A percentile compares a stretch with the other conserved stretches of the same genome.
These are phyloP conservation scores for Bolboschoenus planiculmis DNA, from an alignment of 176 grass and related monocot genomes.

Conservation along the genomic window DNA sequence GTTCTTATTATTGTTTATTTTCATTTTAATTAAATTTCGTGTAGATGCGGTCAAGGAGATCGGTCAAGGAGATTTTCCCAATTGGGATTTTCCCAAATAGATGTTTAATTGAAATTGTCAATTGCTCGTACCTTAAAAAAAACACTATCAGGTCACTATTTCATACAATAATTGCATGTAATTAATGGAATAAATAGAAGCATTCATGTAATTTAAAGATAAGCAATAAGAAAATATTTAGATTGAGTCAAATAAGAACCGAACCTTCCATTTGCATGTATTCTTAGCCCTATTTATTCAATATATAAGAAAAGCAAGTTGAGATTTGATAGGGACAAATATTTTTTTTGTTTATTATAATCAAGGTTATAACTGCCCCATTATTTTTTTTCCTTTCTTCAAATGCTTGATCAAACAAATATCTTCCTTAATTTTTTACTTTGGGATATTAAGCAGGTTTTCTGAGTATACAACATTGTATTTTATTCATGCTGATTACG, in stretches of 20 bases:
- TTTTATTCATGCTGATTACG: background rate
- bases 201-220: background rate
- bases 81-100: background rate
- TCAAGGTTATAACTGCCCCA: background rate
- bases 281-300: background rate
- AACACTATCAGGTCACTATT: background rate
- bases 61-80: background rate
- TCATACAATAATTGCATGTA: background rate
- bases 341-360: background rate
- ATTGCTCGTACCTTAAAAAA: background rate
- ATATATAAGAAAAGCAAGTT: background rate
- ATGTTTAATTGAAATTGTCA: background rate
- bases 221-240: background rate
- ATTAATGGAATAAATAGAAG: background rate
- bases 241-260: background rate
- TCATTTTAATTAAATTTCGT: background rate
- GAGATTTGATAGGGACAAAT: background rate
- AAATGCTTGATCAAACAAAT: background rate
- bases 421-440: background rate
- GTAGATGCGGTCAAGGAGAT: too few species aligned
- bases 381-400: background rate
- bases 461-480: background rate
- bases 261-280: background rate
- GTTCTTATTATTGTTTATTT: background rate
- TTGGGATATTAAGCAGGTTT: background rate